Percentiles rank a stretch among this genome's conserved stretches.
These are phyloP conservation scores for Acer yangbiense DNA, from an alignment of 345 rosid genomes.

Conservation along the genomic window DNA sequence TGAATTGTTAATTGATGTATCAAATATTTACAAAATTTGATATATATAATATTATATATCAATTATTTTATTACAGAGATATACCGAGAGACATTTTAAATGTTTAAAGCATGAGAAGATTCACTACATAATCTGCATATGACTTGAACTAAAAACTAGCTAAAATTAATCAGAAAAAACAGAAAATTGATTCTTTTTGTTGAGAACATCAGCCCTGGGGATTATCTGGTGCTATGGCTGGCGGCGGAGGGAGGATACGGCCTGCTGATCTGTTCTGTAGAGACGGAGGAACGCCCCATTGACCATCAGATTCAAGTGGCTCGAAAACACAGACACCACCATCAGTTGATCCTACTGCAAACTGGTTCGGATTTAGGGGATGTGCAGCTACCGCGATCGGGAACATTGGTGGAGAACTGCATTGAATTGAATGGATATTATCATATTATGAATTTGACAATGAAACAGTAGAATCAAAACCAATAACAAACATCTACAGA, in stretches of 20 bases:
- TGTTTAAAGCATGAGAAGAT: neutral
- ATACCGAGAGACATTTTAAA: too few species aligned
- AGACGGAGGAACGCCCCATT: constrained; percentile 55
- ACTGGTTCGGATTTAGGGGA: constrained; percentile 64
- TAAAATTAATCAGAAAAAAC: neutral
- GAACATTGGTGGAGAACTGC: constrained; percentile 42
- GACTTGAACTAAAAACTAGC: neutral
- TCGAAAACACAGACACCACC: constrained; percentile 59
- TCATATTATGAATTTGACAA: too few species aligned
- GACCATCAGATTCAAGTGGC: constrained; percentile 58
- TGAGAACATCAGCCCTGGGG: constrained; percentile 39
- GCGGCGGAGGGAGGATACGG: constrained; percentile 32
- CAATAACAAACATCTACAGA: too few species aligned
- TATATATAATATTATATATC: too few species aligned
- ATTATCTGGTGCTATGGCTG: constrained; percentile 44
- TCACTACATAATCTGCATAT: neutral
- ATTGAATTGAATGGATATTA: neutral
- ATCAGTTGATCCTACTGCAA: constrained; percentile 58
- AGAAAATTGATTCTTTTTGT: neutral
- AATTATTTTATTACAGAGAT: too few species aligned
- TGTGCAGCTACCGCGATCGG: constrained; percentile 62
- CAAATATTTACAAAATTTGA: neutral
- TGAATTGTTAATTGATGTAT: neutral
- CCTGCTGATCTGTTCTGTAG: constrained; percentile 51
- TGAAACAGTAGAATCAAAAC: too few species aligned